Base-by-base conservation (phyloP, 208 protist species). In the Blechomonas ayalai region DNA sequence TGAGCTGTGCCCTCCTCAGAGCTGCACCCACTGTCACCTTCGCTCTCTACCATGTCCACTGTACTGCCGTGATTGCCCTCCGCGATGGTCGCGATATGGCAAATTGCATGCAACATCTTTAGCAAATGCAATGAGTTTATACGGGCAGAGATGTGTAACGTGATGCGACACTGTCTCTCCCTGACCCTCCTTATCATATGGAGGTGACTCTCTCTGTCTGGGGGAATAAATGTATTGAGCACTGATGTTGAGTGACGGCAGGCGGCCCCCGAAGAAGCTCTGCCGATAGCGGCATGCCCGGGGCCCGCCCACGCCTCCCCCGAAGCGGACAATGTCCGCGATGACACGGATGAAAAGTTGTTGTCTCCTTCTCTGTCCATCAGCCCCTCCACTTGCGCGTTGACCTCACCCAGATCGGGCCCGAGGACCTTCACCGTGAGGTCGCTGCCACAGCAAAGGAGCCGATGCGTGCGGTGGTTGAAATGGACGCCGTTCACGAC, bases 361-460 rank as follows among this genome's bases (percentile, higher is more conserved):
- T 31, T 25, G 39, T 28, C 22, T 23, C 24, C 43, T 13, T 20
- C 18, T 4, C 35, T 28, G 29, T 32, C 43, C 29, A 49, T 49
- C 13, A 49, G 43, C 43, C 35, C 27, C 43, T 49, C 43, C 43
- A 49, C 28, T 1, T 28, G 43, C 5, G 43, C 43, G 19, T 39
- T 16, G 16, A 49, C 31, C 13, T 32, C 43, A 12, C 38, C 16
- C 43, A 28, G 38, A 25, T 49, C 43, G 18, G 50, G 28, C 32
- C 33, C 45, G 25, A 78, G 20, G 22, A 82, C 68, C 37, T 74
- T 82, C 8, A 52, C 39, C 15, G 52, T 82, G 41, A 16, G 43
- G 43, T 82, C 74, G 44, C 73, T 71, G 13, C 74, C 74, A 24
- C 58, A 59, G 4, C 46, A 40, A n/a, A 72, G 13, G 42, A 82